Conservation (phyloP, 2,329 filamentous ascomycete species). For the Massarina eburnea region DNA sequence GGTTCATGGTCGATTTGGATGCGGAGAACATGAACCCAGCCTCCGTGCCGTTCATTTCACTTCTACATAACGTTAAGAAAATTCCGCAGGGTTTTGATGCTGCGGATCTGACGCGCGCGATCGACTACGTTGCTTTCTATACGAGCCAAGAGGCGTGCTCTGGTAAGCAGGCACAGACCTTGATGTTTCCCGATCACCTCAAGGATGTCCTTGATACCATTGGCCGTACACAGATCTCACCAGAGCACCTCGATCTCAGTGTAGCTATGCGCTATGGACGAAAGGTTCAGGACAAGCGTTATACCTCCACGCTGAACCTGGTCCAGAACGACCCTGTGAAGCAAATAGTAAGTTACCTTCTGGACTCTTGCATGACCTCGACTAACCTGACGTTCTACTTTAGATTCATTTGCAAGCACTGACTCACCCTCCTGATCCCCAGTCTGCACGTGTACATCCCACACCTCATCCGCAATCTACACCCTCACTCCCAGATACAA, state of each 20-base stretch:
- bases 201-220: background rate
- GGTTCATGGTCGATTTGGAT: constrained; percentile 1
- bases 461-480: too few relatives aligned
- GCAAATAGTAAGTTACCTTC: too few relatives aligned
- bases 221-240: background rate
- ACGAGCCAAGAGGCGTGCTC: background rate
- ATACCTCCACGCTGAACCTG: background rate
- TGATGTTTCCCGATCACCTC: constrained; percentile 7
- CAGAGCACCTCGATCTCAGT: background rate
- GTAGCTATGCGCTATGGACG: constrained; percentile 2
- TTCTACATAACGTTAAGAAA: constrained; percentile 2
- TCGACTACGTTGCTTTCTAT: constrained; percentile 1
- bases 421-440: too few relatives aligned
- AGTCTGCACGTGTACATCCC: too few relatives aligned
- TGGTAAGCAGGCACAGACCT: background rate
- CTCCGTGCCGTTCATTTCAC: constrained; percentile 2
- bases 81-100: constrained; percentile 4
- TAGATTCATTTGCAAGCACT: too few relatives aligned
- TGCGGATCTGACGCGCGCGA: constrained; percentile 7
- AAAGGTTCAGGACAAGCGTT: background rate
- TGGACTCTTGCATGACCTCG: too few relatives aligned
- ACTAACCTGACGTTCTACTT: too few relatives aligned
- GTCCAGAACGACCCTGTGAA: background rate
- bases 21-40: background rate
- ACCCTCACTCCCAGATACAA: too few relatives aligned